Evolutionary conservation across 108 stramenopile species (phyloP).

Genomic region (Cyclostephanos tholiformis): DNA sequence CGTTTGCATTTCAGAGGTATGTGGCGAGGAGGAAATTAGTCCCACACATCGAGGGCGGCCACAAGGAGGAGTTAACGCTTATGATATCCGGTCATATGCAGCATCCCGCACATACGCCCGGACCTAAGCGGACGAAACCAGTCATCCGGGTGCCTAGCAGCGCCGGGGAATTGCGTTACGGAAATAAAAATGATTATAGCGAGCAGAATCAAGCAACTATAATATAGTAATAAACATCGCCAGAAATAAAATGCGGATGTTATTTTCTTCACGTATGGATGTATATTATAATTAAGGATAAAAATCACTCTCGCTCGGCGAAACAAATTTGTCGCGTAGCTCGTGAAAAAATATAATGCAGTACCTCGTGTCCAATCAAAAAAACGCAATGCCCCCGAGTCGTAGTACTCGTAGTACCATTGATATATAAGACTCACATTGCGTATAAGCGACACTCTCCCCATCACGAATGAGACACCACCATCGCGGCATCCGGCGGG

Average conservation of each 20-base stretch:
- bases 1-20: slow-evolving; percentile 40
- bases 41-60: slow-evolving; percentile 42
- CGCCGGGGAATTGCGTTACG: neutral
- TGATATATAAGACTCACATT: too few relatives aligned
- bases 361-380: too few relatives aligned
- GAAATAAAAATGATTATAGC: neutral
- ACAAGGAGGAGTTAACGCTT: slow-evolving; percentile 46
- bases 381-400: too few relatives aligned
- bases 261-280: too few relatives aligned
- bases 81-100: slow-evolving; percentile 54
- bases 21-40: slow-evolving; percentile 42
- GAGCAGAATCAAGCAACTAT: neutral
- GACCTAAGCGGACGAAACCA: slow-evolving; percentile 7
- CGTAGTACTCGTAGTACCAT: too few relatives aligned
- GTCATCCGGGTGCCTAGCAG: neutral
- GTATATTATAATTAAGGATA: too few relatives aligned
- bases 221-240: neutral
- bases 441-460: too few relatives aligned
- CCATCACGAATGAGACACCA: neutral
- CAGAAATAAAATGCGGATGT: too few relatives aligned
- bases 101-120: slow-evolving; percentile 18
- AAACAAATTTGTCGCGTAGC: too few relatives aligned
- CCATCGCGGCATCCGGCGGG: too few relatives aligned
- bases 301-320: too few relatives aligned
- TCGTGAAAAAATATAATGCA: too few relatives aligned